phyloP scores from a whole-genome alignment of 768 basidiomycete species.

The Fomitopsis pulvina region DNA sequence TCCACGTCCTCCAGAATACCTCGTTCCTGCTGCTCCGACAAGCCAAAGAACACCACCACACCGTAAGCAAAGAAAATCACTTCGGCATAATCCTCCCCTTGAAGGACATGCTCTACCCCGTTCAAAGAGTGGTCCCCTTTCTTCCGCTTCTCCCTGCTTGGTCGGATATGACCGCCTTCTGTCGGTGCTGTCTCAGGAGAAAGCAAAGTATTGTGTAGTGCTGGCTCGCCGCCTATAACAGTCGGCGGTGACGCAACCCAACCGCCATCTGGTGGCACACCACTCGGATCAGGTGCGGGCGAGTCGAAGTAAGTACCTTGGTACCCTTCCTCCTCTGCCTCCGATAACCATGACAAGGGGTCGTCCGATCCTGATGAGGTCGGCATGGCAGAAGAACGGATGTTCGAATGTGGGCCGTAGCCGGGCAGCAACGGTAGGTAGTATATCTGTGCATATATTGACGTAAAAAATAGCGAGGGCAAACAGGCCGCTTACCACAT shows the following conservation, averaged over 20 bases:
- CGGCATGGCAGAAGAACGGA: slow-evolving; percentile 76
- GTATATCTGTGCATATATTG: slow-evolving; percentile 56
- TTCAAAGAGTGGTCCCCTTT: slow-evolving; percentile 5
- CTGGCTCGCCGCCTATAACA: background rate
- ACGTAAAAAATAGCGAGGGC: background rate
- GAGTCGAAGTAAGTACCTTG: slow-evolving; percentile 72
- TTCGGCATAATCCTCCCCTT: slow-evolving; percentile 57
- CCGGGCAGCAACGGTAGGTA: slow-evolving; percentile 88
- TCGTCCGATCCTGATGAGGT: slow-evolving; percentile 47
- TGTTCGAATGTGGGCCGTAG: slow-evolving; percentile 75
- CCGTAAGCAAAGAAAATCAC: slow-evolving; percentile 83
- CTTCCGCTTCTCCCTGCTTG: slow-evolving; percentile 9
- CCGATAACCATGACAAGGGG: slow-evolving; percentile 62
- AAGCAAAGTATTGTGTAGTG: background rate
- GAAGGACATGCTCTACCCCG: slow-evolving; percentile 1
- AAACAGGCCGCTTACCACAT: slow-evolving; percentile 56
- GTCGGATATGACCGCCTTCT: background rate
- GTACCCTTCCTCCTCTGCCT: slow-evolving; percentile 88
- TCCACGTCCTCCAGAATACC: slow-evolving; percentile 81
- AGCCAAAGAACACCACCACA: slow-evolving; percentile 88
- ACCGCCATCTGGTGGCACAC: slow-evolving; percentile 10
- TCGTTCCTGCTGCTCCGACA: slow-evolving; percentile 71
- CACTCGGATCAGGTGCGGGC: slow-evolving; percentile 13
- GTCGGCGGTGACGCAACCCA: slow-evolving; percentile 18
- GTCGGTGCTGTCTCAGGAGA: slow-evolving; percentile 4